Base-by-base conservation (phyloP, 768 basidiomycete species). In the Dentipellis fragilis region DNA sequence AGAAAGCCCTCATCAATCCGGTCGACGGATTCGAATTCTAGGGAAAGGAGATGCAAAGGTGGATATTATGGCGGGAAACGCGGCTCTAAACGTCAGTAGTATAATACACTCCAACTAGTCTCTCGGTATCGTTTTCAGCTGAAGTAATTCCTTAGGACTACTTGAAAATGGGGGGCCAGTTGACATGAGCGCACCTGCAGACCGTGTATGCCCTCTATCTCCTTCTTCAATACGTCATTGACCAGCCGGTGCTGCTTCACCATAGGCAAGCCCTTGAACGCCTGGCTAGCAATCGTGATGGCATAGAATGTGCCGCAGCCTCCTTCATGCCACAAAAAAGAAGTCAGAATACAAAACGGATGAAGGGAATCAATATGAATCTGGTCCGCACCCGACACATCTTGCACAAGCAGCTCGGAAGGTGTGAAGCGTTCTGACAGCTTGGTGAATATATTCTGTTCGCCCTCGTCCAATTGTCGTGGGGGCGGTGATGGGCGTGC, bases 231-330 rank as follows among this genome's bases (percentile, higher is more conserved):
- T 10, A 80, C 76, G 57, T 90, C 79, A 11, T 87, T 94, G 39
- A 99, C 93, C 29, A 96, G 74, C 57, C 83, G 82, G 69, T 99
- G 96, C 69, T 99, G 96, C 74, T 96, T 94, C 54, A 98, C 83
- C 45, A 83, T 87, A 1, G 89, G 69, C 40, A 98, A 71, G 9
- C 87, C 95, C 60, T 86, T 84, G 77, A 99, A 98, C 1, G 78
- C 77, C n/a, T 81, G 68, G 57, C 90, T 93, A 4, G 87, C 80
- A 59, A 99, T 89, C 11, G 80, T 78, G 59, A 99, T 94, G 45
- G 93, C 89, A 64, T 95, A 99, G 71, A 98, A 99, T 4, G 85
- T 79, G n/a, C 96, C 96, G 66, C 96, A 98, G 21, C 96, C 96
- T 54, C 93, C 95, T 96, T 53, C 16, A 9, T 22, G 8, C 11